These are phyloP conservation scores for Ceratopteris richardii DNA, from an alignment of 75 land plant genomes.

Conservation along the genomic window DNA sequence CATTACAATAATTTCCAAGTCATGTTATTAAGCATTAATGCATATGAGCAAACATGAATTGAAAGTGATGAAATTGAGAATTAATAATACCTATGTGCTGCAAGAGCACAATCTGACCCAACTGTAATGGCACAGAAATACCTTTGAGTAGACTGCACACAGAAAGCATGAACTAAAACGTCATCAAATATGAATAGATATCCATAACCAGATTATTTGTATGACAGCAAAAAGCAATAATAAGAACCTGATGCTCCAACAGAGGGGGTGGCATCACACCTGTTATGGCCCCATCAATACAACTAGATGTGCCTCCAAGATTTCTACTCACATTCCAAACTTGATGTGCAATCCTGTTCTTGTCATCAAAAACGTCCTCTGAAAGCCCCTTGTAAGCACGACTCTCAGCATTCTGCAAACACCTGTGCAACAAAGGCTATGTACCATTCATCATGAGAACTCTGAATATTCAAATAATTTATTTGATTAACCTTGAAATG, in stretches of 20 bases:
- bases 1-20: no score
- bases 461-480: no score
- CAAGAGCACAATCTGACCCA: constrained; percentile 81
- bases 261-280: constrained; percentile 89
- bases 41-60: no score
- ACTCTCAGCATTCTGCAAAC: constrained; percentile 44
- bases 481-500: no score
- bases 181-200: no score
- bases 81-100: constrained; percentile 83
- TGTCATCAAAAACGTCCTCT: constrained; percentile 12
- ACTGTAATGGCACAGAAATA: constrained; percentile 81
- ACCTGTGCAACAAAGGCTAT: constrained; percentile 50
- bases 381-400: constrained; percentile 15
- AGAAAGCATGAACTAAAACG: no score
- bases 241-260: constrained; percentile 73
- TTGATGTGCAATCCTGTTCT: constrained; percentile 47
- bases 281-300: constrained; percentile 77
- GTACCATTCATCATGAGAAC: constrained; percentile 7
- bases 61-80: no score
- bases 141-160: constrained; percentile 80
- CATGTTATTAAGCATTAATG: no score
- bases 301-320: constrained; percentile 29
- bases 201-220: neutral
- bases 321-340: constrained; percentile 87
- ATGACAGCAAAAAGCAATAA: neutral